These are phyloP conservation scores for Aspergillus sclerotioniger DNA, from an alignment of 495 filamentous ascomycete species.

Conservation along the genomic window DNA sequence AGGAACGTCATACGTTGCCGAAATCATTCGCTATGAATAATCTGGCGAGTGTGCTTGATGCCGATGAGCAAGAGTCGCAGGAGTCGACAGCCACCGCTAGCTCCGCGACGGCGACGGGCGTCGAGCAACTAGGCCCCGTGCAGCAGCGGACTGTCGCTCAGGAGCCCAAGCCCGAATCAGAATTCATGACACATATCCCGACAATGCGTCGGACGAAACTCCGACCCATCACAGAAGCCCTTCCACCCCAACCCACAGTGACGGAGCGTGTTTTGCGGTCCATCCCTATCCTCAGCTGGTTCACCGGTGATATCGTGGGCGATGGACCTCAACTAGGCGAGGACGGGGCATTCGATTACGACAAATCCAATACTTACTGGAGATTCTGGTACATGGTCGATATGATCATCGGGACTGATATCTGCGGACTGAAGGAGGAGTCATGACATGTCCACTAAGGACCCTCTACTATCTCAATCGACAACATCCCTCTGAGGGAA, in stretches of 20 bases:
- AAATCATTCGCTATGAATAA: conserved; percentile 47
- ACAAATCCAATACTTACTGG: conserved; percentile 77
- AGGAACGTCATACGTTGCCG: conserved; percentile 40
- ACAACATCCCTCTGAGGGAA: background rate
- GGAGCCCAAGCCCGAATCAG: conserved; percentile 38
- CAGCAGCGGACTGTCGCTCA: conserved; percentile 30
- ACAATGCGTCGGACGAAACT: conserved; percentile 53
- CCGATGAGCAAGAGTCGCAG: conserved; percentile 30
- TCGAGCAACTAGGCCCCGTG: conserved; percentile 44
- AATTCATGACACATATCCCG: conserved; percentile 52
- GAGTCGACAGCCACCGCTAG: conserved; percentile 51
- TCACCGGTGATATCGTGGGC: conserved; percentile 77
- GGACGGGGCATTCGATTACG: conserved; percentile 77
- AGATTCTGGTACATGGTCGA: conserved; percentile 53
- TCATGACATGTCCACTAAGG: conserved; percentile 4
- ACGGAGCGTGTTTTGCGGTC: conserved; percentile 58
- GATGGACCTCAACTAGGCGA: conserved; percentile 72
- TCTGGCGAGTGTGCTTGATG: conserved; percentile 32
- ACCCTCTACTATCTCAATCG: background rate
- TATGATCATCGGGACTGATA: conserved; percentile 43
- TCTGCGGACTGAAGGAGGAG: conserved; percentile 53
- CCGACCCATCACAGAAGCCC: conserved; percentile 54
- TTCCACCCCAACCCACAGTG: conserved; percentile 61
- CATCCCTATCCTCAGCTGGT: conserved; percentile 65
- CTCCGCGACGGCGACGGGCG: conserved; percentile 59